Evolutionary conservation across 768 basidiomycete species (phyloP).

Genomic region (Vararia minispora): DNA sequence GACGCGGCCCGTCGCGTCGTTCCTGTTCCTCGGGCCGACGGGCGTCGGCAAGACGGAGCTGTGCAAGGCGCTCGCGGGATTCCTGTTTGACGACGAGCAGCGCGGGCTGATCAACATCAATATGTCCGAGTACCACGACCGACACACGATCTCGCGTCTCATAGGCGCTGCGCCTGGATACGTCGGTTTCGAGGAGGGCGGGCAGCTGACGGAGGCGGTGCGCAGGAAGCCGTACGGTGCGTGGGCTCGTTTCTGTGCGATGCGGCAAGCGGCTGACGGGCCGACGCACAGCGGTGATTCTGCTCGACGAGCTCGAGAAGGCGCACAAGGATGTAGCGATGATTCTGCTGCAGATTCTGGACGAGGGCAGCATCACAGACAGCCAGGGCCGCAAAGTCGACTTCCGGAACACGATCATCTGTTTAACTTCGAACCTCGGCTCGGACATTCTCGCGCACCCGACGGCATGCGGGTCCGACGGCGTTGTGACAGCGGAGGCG

Average conservation of each 20-base stretch:
- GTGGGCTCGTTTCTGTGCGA: conserved; percentile 1
- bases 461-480: conserved; percentile 49
- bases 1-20: conserved; percentile 83
- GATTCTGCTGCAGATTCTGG: conserved; percentile 84
- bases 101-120: conserved; percentile 88
- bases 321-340: conserved; percentile 91
- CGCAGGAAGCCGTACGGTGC: conserved; percentile 47
- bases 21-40: conserved; percentile 84
- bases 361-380: conserved; percentile 84
- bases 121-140: conserved; percentile 93
- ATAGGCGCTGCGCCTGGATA: conserved; percentile 93
- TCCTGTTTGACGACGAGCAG: conserved; percentile 85
- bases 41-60: conserved; percentile 91
- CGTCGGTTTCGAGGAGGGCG: conserved; percentile 65
- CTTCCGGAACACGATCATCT: conserved; percentile 90
- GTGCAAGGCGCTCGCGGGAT: conserved; percentile 78
- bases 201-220: conserved; percentile 58
- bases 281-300: conserved; percentile 37
- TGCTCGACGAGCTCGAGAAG: conserved; percentile 60
- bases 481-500: conserved; percentile 51
- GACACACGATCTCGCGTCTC: conserved; percentile 82
- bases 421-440: conserved; percentile 82
- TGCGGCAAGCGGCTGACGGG: neutral
- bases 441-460: conserved; percentile 59
- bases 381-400: conserved; percentile 88